A percentile compares a stretch with the other conserved stretches of the same genome.
Conservation (phyloP, 495 filamentous ascomycete species). For the Aspergillus cristatus region DNA sequence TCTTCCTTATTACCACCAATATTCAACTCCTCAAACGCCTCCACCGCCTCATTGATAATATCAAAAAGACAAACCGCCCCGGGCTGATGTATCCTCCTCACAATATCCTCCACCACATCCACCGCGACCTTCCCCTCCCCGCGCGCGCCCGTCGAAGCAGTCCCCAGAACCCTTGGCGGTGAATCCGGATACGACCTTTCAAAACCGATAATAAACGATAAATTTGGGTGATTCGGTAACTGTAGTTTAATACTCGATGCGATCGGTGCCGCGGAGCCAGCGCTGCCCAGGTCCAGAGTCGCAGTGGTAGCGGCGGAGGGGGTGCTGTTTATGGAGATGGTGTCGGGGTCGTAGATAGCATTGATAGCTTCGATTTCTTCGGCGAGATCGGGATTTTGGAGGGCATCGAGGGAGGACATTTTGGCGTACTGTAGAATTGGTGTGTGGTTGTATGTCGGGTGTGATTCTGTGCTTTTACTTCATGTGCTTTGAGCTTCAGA, state of each 20-base stretch:
- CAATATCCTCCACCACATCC: constrained; percentile 53
- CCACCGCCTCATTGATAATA: constrained; percentile 53
- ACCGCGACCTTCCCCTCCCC: constrained; percentile 63
- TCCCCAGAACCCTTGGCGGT: constrained; percentile 63
- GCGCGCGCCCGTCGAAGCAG: constrained; percentile 34
- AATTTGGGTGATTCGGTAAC: constrained; percentile 32
- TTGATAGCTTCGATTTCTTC: constrained; percentile 89
- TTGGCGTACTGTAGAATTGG: no score
- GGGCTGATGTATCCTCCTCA: constrained; percentile 54
- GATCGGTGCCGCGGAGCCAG: constrained; percentile 11
- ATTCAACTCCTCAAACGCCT: constrained; percentile 38
- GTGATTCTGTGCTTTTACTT: no score
- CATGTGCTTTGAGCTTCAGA: no score
- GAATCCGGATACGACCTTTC: constrained; percentile 61
- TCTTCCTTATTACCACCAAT: constrained; percentile 18
- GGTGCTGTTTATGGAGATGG: constrained; percentile 41
- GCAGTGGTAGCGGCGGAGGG: constrained; percentile 28
- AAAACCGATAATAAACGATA: constrained; percentile 57
- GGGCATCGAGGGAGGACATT: constrained; percentile 9
- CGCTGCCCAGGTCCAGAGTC: constrained; percentile 28
- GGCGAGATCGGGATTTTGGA: constrained; percentile 51
- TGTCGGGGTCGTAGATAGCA: constrained; percentile 75
- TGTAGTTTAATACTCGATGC: constrained; percentile 29
- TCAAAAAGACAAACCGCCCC: constrained; percentile 86
- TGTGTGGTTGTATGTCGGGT: no score